Evolutionary conservation across 2,329 filamentous ascomycete species (phyloP), one percentile per base, ranked within the genome.

Genomic region (Cladosporium austrohemisphaericum): DNA sequence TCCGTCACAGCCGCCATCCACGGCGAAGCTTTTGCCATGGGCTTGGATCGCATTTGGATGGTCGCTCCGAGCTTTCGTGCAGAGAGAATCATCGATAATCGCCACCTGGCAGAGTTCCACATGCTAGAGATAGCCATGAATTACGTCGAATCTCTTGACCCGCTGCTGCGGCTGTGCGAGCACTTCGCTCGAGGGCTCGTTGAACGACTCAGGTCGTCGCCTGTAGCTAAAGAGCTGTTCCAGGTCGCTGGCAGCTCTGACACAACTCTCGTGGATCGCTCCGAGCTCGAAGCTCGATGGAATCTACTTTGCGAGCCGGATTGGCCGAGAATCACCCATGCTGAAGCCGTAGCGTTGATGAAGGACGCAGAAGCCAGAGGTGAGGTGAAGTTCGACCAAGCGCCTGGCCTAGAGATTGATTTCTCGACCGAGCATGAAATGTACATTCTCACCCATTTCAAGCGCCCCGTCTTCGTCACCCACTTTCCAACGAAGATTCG

Each of bases 61-160:
- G 5, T 38, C 19, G 36, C 36, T 7, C 36, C 36, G 4, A 38
- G 36, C 36, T 38, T 38, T 25, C 36, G 36, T 38, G 36, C 36
- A 2, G 36, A 38, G 16, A 23, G 36, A 23, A 14, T 38, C 19
- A 14, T 38, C 20, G 36, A 38, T 16, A 14, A 38, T 20, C 36
- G 36, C 20, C 36, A 38, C 11, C 19, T 38, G 3, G 36, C 36
- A 23, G 36, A 38, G 13, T 38, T 38, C 14, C 19, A 22, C 9
- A 38, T 38, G 36, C 36, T 38, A n/a, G 36, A 38, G 20, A 25
- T 38, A 13, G 36, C 36, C 19, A 23, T 38, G 19, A 38, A 38
- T 9, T 23, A 25, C 20, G 36, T 38, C 20, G 32, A 35, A 16
- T 35, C 32, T 3, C 32, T 35, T 16, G 32, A 35, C 16, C 32